Conservation (phyloP, 2,329 filamentous ascomycete genomes). For the Dothiorella sarmentorum region DNA sequence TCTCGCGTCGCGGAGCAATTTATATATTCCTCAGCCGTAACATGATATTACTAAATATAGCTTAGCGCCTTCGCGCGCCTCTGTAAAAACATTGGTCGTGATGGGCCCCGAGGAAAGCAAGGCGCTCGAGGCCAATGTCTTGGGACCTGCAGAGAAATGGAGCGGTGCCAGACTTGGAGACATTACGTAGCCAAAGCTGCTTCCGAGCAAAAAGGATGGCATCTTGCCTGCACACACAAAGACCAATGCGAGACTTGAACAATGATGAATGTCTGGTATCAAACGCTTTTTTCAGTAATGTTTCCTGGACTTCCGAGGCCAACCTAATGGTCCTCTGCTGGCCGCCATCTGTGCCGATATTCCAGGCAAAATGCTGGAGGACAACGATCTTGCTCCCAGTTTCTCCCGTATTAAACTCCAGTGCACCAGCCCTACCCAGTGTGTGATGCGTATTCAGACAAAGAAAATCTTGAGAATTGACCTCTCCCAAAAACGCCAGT, state of each 20-base stretch:
- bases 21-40: too few relatives aligned
- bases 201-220: neutral
- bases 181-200: neutral
- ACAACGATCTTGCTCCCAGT: neutral
- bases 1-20: too few relatives aligned
- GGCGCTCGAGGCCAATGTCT: too few relatives aligned
- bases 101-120: too few relatives aligned
- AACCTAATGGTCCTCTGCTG: neutral
- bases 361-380: neutral
- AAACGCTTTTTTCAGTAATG: constrained; percentile 6
- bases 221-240: neutral
- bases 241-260: neutral
- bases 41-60: too few relatives aligned
- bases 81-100: too few relatives aligned
- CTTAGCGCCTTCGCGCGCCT: too few relatives aligned
- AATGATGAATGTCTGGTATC: neutral
- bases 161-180: too few relatives aligned
- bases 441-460: constrained; percentile 6
- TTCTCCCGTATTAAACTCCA: constrained; percentile 13
- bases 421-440: constrained; percentile 16
- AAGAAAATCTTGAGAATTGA: constrained; percentile 14
- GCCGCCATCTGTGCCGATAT: neutral
- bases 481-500: constrained; percentile 15
- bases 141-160: too few relatives aligned
- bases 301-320: neutral